Evolutionary conservation across 169 alveolate genomes (phyloP).

Genomic region (Cryptosporidium baileyi): DNA sequence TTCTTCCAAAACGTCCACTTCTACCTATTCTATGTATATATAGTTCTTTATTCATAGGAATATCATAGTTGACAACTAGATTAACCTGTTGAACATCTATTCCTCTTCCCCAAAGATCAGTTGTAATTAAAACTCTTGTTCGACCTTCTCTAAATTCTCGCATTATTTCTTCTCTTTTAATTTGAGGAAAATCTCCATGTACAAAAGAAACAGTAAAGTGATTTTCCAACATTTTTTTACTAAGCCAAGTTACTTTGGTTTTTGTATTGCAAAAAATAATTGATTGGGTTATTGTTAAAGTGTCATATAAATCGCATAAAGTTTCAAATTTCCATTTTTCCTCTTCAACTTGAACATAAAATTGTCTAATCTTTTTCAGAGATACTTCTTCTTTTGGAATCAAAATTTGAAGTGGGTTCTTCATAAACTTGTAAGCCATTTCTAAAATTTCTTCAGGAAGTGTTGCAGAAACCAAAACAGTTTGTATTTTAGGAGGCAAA

Average conservation of each 20-base stretch:
- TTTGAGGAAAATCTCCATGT: constrained; percentile 98
- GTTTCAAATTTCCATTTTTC: constrained; percentile 99
- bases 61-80: constrained; percentile 97
- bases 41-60: constrained; percentile 96
- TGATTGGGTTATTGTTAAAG: constrained; percentile 97
- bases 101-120: constrained; percentile 99
- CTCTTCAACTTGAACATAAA: constrained; percentile 96
- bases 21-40: constrained; percentile 99
- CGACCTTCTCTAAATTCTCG: constrained; percentile 95
- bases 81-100: constrained; percentile 98
- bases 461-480: constrained; percentile 98
- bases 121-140: constrained; percentile 95
- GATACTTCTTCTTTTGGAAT: constrained; percentile 98
- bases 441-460: constrained; percentile 97
- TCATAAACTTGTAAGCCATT: constrained; percentile 97
- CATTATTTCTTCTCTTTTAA: constrained; percentile 97
- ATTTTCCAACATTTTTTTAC: constrained; percentile 96
- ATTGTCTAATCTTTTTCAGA: constrained; percentile 98
- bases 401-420: constrained; percentile 95
- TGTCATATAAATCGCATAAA: constrained; percentile 96
- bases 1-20: constrained; percentile 99
- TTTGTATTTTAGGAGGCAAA: constrained; percentile 95
- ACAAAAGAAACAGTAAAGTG: constrained; percentile 95
- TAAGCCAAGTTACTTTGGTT: constrained; percentile 95
- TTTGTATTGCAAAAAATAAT: constrained; percentile 98